Base-by-base conservation (phyloP, 345 rosid species). In the Brassica juncea region DNA sequence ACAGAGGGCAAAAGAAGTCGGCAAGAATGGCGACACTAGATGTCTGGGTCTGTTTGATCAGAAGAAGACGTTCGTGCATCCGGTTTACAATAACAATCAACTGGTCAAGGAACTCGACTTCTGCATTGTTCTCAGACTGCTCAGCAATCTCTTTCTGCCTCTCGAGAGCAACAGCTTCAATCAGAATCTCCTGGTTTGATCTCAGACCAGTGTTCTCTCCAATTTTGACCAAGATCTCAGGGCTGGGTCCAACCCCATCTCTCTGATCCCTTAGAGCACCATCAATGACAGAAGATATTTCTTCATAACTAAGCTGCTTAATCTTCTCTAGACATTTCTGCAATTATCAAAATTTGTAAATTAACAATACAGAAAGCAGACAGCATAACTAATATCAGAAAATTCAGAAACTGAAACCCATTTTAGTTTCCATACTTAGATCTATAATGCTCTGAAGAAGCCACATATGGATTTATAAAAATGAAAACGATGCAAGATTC, bases 1-100 rank as follows among this genome's bases (percentile, higher is more conserved):
- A 96, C 15, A 96, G 89, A 71, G 98, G 99, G 66, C 98, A 93
- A 78, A 94, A 91, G 79, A 93, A 96, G 82, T 96, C 99, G 11
- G 97, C 78, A 34, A 97, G 98, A 76, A 96, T 96, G 75, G 97
- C 85, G 49, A 93, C 85, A 2, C 95, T 93, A 61, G 80, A 75
- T 71, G 88, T 85, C 84, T 88, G 88, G 6, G 97, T 85, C 87
- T 96, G 97, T 84, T 90, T 89, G 66, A 87, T 87, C 35, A 82
- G 61, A 70, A 92, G 87, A 84, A 96, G 95, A 66, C 83, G 88
- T 35, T 92, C 94, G 73, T 89, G 97, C 91, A 93, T 87, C 57
- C 85, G 72, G 73, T 88, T 93, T 19, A 88, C 90, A 10, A 88
- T 77, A 68, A 87, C 79, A 80, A 93, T 87, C 81, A 90, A 75